Evolutionary conservation across 177 flowering plant species (phyloP).

Genomic region (Vitis hybrid): DNA sequence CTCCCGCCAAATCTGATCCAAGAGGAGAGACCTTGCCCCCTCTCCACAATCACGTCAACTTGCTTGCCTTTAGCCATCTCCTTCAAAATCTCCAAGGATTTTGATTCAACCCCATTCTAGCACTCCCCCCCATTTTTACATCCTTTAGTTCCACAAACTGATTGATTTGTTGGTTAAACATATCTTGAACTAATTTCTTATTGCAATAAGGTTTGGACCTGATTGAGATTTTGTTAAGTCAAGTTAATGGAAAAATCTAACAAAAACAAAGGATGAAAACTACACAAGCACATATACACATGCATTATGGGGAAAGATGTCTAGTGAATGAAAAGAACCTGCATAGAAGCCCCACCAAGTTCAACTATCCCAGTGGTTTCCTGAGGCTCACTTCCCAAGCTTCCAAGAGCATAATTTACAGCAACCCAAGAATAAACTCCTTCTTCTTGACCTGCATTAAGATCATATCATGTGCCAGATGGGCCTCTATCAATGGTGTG

Average conservation of each 20-base stretch:
- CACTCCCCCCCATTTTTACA: too few species aligned
- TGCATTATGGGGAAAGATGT: background rate
- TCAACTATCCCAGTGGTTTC: conserved; percentile 54
- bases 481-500: background rate
- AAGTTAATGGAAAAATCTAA: background rate
- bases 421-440: conserved; percentile 62
- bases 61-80: too few species aligned
- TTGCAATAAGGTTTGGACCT: too few species aligned
- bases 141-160: too few species aligned
- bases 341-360: conserved; percentile 50
- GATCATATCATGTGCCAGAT: conserved; percentile 1
- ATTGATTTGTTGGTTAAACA: too few species aligned
- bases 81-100: too few species aligned
- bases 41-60: too few species aligned
- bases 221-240: too few species aligned
- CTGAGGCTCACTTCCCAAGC: conserved; percentile 47
- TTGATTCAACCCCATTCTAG: too few species aligned
- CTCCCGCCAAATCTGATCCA: too few species aligned
- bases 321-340: conserved; percentile 36
- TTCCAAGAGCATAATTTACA: conserved; percentile 57
- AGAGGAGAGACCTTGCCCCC: too few species aligned
- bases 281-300: background rate
- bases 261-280: background rate
- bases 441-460: conserved; percentile 41
- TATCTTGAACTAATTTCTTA: too few species aligned